Evolutionary conservation across 2,329 filamentous ascomycete species (phyloP), one percentile per base, ranked within the genome.

Genomic region (Colletotrichum caudatum): DNA sequence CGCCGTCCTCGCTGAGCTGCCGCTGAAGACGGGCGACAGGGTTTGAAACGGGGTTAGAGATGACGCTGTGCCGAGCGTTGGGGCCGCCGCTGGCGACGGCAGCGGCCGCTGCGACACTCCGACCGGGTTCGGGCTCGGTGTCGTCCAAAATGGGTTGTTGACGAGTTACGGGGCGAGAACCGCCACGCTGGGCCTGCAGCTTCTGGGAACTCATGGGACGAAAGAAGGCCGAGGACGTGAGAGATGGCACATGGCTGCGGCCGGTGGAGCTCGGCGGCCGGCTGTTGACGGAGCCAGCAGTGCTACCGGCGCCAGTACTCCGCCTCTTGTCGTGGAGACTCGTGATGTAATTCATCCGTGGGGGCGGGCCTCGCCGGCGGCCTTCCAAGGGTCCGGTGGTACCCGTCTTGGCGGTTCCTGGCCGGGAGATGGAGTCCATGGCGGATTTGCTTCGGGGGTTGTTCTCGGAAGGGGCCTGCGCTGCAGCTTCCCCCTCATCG

Each of bases 191-290:
- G 66, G 94, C 94, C 82, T 98, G 95, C 62, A 98, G 85, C 80
- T 94, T 92, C 80, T 97, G 94, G 33, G 95, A 97, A 83, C 95
- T 98, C 94, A 99, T 97, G 50, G 96, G 96, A 29, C 92, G 92
- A 79, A 97, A 97, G 84, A 99, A 98, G 65, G 94, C 95, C 78
- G 95, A 93, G 20, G 94, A 94, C 3, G 94, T 92, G 64, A 99
- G 84, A 1, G 93, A 94, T 1, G 96, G 95, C 26, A 97, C 94
- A 85, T 99, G 96, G 53, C 93, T 96, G 78, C 92, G 89, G 79
- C 92, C 94, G 57, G 92, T 86, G 53, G 93, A 87, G 75, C 91
- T 95, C 80, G 71, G 72, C 16, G 73, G 73, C 9, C 73, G 64
- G 62, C 85, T 82, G 46, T 84, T 82, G 48, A 71, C 46, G 2